Conservation (phyloP, 768 basidiomycete species). For the Podaxis sp. region DNA sequence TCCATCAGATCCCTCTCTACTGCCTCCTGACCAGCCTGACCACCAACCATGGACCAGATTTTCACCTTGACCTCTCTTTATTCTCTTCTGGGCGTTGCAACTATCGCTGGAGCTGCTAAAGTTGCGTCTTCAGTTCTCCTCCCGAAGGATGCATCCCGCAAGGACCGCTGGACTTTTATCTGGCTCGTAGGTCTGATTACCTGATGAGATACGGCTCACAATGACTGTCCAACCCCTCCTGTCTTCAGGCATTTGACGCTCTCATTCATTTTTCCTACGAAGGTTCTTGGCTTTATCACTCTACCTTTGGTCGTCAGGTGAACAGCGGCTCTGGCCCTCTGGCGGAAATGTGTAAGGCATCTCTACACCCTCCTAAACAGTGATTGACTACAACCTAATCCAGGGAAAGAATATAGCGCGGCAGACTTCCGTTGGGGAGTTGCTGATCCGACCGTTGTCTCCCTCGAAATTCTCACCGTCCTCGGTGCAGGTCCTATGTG, state of each 20-base stretch:
- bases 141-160: slow-evolving; percentile 61
- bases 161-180: slow-evolving; percentile 70
- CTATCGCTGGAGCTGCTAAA: slow-evolving; percentile 50
- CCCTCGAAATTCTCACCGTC: slow-evolving; percentile 83
- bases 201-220: background rate
- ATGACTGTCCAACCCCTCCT: background rate
- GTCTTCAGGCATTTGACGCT: slow-evolving; percentile 68
- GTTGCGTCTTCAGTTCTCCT: slow-evolving; percentile 54
- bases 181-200: slow-evolving; percentile 59
- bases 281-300: slow-evolving; percentile 78
- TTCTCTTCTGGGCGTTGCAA: slow-evolving; percentile 61
- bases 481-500: slow-evolving; percentile 75
- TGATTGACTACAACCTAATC: background rate
- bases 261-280: slow-evolving; percentile 80
- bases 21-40: background rate
- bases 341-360: slow-evolving; percentile 70
- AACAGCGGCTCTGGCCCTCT: slow-evolving; percentile 67
- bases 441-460: slow-evolving; percentile 77
- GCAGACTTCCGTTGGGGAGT: slow-evolving; percentile 84
- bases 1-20: background rate
- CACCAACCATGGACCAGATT: slow-evolving; percentile 15
- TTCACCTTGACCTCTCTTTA: slow-evolving; percentile 53
- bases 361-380: background rate
- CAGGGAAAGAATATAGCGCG: slow-evolving; percentile 80
- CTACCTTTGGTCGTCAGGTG: slow-evolving; percentile 71